A percentile compares a stretch with the other conserved stretches of the same genome.
phyloP scores from a whole-genome alignment of 2,329 filamentous ascomycete genomes.

The Botrytis sinoallii region DNA sequence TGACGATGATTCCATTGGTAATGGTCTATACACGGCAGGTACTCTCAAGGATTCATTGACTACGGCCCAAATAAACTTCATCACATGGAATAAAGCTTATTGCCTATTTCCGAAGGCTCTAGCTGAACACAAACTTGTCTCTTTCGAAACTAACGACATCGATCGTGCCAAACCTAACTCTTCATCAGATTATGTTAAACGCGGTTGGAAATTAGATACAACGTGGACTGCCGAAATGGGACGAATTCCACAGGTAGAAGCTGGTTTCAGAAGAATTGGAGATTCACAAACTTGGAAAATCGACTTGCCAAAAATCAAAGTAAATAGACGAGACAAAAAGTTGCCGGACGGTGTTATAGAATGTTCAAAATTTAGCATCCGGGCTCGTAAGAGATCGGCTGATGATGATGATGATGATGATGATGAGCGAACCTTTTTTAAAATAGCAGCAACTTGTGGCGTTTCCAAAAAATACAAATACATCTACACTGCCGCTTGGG shows the following conservation, averaged over 20 bases:
- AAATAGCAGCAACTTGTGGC: neutral
- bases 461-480: neutral
- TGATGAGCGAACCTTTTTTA: neutral
- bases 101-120: neutral
- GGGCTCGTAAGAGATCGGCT: too few species aligned
- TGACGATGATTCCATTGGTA: neutral
- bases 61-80: neutral
- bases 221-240: too few species aligned
- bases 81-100: neutral
- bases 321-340: neutral
- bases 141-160: neutral
- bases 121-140: neutral
- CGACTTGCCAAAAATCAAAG: neutral
- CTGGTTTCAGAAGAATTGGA: neutral
- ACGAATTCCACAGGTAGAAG: rapidly evolving
- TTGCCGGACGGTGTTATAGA: neutral
- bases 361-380: neutral
- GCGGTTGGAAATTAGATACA: neutral
- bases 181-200: neutral
- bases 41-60: neutral
- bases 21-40: neutral
- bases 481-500: neutral
- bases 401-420: too few species aligned
- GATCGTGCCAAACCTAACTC: neutral
- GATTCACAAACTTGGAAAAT: neutral